phyloP scores from a whole-genome alignment of 2,329 filamentous ascomycete genomes.

The Diplodia seriata region DNA sequence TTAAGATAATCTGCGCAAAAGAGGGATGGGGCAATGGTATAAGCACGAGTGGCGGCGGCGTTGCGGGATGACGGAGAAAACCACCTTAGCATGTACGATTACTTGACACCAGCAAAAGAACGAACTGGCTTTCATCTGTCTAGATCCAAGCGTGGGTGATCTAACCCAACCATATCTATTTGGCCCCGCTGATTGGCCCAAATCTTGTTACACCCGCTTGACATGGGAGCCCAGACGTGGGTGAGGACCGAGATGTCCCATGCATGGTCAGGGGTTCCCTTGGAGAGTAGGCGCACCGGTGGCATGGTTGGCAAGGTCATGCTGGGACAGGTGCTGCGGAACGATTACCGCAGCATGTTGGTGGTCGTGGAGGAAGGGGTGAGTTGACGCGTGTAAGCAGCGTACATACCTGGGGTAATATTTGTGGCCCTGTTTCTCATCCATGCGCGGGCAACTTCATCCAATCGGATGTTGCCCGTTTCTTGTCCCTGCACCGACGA shows the following conservation, averaged over 20 bases:
- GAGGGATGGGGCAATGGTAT: not conserved
- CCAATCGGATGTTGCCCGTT: not conserved
- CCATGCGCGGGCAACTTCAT: not conserved
- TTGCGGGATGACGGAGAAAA: not conserved
- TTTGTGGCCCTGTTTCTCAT: too few species aligned
- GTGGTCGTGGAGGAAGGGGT: not conserved
- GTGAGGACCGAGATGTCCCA: too few species aligned
- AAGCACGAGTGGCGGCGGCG: constrained; percentile 5
- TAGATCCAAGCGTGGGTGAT: not conserved
- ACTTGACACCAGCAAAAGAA: not conserved
- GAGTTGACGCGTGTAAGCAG: not conserved
- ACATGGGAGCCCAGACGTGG: too few species aligned
- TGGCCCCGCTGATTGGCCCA: too few species aligned
- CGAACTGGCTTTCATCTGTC: not conserved
- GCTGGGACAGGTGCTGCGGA: not conserved
- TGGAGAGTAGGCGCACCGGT: too few species aligned
- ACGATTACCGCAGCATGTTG: not conserved
- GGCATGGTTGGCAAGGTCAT: not conserved
- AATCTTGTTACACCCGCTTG: too few species aligned
- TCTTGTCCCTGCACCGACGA: not conserved
- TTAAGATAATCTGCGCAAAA: not conserved
- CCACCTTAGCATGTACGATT: constrained; percentile 7
- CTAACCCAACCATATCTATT: too few species aligned
- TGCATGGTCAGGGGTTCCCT: too few species aligned
- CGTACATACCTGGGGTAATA: not conserved